Evolutionary conservation across 805 yeast species (phyloP).

Genomic region (Trichomonascus vanleenenianus): DNA sequence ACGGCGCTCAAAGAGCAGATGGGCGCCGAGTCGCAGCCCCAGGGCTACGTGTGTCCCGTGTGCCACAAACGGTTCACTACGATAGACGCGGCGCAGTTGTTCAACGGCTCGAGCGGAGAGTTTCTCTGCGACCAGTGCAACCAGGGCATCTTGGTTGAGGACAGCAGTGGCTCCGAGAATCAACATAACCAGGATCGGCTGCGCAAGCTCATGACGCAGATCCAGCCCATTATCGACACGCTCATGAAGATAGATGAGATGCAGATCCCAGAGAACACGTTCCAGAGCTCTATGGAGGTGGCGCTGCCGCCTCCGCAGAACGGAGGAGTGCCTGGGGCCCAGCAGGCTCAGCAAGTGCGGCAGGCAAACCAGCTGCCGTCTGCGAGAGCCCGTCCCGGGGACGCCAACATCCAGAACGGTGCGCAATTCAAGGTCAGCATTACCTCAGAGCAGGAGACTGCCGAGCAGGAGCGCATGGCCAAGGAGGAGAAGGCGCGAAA

Average conservation of each 20-base stretch:
- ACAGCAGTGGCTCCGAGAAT: slow-evolving; percentile 78
- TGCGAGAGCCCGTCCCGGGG: slow-evolving; percentile 14
- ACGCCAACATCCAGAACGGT: slow-evolving; percentile 38
- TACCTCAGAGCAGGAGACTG: slow-evolving; percentile 77
- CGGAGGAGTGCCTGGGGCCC: slow-evolving; percentile 13
- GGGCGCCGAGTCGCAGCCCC: slow-evolving; percentile 79
- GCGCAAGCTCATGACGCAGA: slow-evolving; percentile 78
- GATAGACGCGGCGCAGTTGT: slow-evolving; percentile 75
- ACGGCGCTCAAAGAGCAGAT: slow-evolving; percentile 72
- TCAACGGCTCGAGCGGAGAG: slow-evolving; percentile 71
- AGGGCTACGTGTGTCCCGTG: slow-evolving; percentile 85
- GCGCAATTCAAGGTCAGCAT: slow-evolving; percentile 88
- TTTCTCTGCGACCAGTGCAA: slow-evolving; percentile 84
- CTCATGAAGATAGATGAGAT: slow-evolving; percentile 77
- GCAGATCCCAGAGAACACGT: slow-evolving; percentile 77
- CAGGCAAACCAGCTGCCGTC: slow-evolving; percentile 27
- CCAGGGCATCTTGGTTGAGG: slow-evolving; percentile 61
- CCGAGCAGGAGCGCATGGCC: slow-evolving; percentile 57
- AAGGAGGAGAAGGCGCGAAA: slow-evolving; percentile 60
- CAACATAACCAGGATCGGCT: slow-evolving; percentile 72
- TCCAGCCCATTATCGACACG: slow-evolving; percentile 79
- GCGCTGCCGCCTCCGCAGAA: slow-evolving; percentile 55
- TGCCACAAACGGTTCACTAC: slow-evolving; percentile 78
- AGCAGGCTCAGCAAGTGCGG: slow-evolving; percentile 16
- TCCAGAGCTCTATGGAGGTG: slow-evolving; percentile 73